phyloP scores from a whole-genome alignment of 352 stramenopile species.

The Chrysophaeum taylorii region DNA sequence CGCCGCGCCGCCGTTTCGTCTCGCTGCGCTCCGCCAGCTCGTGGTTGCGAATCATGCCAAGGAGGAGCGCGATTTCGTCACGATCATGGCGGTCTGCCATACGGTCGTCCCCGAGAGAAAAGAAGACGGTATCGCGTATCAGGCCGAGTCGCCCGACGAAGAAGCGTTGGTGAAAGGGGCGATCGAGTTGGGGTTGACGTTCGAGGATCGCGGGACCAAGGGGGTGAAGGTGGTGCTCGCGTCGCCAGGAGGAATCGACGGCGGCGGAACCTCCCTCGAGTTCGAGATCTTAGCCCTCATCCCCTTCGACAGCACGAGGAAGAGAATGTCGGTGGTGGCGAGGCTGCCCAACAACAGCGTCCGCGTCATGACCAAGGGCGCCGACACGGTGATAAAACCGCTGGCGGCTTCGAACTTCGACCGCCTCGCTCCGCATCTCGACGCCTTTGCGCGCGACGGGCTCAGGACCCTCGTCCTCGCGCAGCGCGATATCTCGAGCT shows the following conservation, averaged over 20 bases:
- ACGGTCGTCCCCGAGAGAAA: slow-evolving; percentile 45
- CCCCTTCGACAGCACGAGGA: slow-evolving; percentile 78
- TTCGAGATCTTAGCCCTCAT: slow-evolving; percentile 75
- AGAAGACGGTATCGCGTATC: slow-evolving; percentile 59
- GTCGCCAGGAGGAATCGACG: no score
- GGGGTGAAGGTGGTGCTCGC: slow-evolving; percentile 16
- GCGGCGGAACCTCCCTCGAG: slow-evolving; percentile 30
- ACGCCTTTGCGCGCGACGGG: slow-evolving; percentile 34
- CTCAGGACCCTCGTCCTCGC: slow-evolving; percentile 41
- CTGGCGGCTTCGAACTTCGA: slow-evolving; percentile 40
- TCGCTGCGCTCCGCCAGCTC: slow-evolving; percentile 7
- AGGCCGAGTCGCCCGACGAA: slow-evolving; percentile 77
- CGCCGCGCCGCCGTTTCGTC: slow-evolving; percentile 27
- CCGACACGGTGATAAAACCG: slow-evolving; percentile 80
- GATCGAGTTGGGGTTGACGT: slow-evolving; percentile 64
- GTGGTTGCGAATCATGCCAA: neutral
- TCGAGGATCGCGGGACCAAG: slow-evolving; percentile 49
- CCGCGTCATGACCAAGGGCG: slow-evolving; percentile 57
- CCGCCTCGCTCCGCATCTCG: slow-evolving; percentile 33
- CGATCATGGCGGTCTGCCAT: slow-evolving; percentile 70
- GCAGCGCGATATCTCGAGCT: slow-evolving; percentile 41
- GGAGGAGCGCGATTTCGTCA: slow-evolving; percentile 51
- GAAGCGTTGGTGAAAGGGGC: slow-evolving; percentile 77
- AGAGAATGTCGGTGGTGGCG: slow-evolving; percentile 82
- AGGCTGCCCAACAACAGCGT: slow-evolving; percentile 33